A percentile compares a stretch with the other conserved stretches of the same genome.
Conservation (phyloP, 257 asterid genomes). For the Nicotiana noctiflora region DNA sequence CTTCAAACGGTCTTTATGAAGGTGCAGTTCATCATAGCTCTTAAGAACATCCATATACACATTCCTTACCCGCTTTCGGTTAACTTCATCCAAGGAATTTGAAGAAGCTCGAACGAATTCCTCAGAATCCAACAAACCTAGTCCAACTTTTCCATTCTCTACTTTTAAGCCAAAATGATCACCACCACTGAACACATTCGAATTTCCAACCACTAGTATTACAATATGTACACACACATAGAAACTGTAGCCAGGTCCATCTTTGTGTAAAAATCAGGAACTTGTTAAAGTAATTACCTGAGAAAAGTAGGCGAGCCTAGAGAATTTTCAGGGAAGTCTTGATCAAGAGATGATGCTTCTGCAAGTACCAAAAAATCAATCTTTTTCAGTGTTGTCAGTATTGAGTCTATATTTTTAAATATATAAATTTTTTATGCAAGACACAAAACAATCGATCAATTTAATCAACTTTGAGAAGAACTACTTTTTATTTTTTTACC, state of each 20-base stretch:
- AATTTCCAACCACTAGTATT: background rate
- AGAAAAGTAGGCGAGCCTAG: constrained; percentile 8
- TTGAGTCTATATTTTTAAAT: background rate
- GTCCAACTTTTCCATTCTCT: constrained; percentile 20
- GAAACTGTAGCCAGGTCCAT: background rate
- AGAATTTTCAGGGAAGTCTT: constrained; percentile 17
- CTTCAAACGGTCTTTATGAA: constrained; percentile 27
- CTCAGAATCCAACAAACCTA: constrained; percentile 11
- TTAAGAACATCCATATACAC: constrained; percentile 35
- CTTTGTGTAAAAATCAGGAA: background rate
- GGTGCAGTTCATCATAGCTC: constrained; percentile 35
- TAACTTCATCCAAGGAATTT: constrained; percentile 19
- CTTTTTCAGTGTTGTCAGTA: background rate
- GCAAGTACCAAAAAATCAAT: constrained; percentile 14
- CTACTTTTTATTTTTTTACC: no score
- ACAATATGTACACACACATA: background rate
- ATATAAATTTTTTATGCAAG: background rate
- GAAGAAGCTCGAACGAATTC: constrained; percentile 18
- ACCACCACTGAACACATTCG: constrained; percentile 15
- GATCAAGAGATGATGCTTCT: constrained; percentile 33
- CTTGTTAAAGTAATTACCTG: constrained; percentile 25
- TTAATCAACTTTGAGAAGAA: no score
- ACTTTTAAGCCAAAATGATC: constrained; percentile 16
- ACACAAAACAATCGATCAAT: background rate
- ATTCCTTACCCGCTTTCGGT: constrained; percentile 33